A percentile compares a stretch with the other conserved stretches of the same genome.
These are phyloP conservation scores for Orobanche coerulescens DNA, from an alignment of 257 asterid genomes.

Conservation along the genomic window DNA sequence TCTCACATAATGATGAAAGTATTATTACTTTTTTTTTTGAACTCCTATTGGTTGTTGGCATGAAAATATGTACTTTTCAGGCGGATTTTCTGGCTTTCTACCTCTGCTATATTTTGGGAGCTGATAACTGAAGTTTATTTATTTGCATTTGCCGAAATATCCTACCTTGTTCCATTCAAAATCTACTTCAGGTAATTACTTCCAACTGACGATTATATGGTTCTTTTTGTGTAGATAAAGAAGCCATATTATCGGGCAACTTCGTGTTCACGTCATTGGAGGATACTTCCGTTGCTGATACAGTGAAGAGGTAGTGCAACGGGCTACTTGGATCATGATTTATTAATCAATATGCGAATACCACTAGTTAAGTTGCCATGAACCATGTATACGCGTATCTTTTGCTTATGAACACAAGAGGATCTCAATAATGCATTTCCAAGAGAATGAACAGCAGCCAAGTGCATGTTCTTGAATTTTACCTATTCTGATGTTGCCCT, in stretches of 20 bases:
- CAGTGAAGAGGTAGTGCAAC: conserved; percentile 18
- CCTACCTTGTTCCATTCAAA: not conserved
- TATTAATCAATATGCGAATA: not conserved
- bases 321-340: not conserved
- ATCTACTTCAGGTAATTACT: not conserved
- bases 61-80: too few species aligned
- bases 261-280: conserved; percentile 61
- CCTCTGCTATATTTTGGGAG: not conserved
- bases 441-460: not conserved
- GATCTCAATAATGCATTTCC: conserved; percentile 12
- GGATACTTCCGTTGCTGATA: conserved; percentile 26
- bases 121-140: not conserved
- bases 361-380: conserved; percentile 5
- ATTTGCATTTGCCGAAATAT: not conserved
- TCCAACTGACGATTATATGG: not conserved
- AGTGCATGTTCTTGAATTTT: conserved; percentile 1
- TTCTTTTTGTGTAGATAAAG: conserved; percentile 47
- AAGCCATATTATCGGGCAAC: conserved; percentile 68
- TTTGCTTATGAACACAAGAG: conserved; percentile 2
- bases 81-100: too few species aligned
- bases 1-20: too few species aligned
- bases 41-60: too few species aligned
- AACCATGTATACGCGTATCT: not conserved
- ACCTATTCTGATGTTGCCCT: not conserved
- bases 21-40: too few species aligned